A percentile compares a stretch with the other conserved stretches of the same genome.
Conservation (phyloP, 2,329 filamentous ascomycete species). For the Conoideocrella luteorostrata region DNA sequence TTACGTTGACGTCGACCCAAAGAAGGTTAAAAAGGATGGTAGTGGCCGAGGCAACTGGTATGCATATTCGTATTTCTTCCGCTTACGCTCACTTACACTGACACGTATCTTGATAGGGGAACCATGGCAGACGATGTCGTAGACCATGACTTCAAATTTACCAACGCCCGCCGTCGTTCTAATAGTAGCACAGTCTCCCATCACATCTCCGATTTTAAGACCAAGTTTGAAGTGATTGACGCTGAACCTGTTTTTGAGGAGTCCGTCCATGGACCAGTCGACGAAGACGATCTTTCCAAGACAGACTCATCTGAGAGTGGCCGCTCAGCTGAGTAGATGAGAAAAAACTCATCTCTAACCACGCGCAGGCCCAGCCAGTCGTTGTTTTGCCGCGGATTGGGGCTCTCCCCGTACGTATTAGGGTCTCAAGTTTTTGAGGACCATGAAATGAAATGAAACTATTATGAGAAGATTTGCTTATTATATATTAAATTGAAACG, state of each 20-base stretch:
- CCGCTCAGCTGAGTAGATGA: slow-evolving; percentile 41
- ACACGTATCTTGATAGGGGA: slow-evolving; percentile 58
- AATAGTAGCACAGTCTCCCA: slow-evolving; percentile 76
- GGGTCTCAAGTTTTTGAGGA: neutral
- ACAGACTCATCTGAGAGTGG: slow-evolving; percentile 53
- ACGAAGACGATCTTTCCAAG: slow-evolving; percentile 51
- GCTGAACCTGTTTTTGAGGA: slow-evolving; percentile 90
- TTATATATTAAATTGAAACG: neutral
- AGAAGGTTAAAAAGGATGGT: slow-evolving; percentile 95
- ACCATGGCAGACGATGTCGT: slow-evolving; percentile 74
- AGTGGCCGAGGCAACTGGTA: slow-evolving; percentile 93
- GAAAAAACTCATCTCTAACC: slow-evolving; percentile 26
- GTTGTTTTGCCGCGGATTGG: slow-evolving; percentile 6
- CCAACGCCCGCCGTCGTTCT: slow-evolving; percentile 82
- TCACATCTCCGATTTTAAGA: slow-evolving; percentile 75
- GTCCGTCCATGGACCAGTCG: slow-evolving; percentile 62
- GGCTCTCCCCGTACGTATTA: neutral
- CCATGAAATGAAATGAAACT: slow-evolving; percentile 17
- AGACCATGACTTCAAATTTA: slow-evolving; percentile 76
- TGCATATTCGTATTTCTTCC: slow-evolving; percentile 24
- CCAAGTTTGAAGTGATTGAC: slow-evolving; percentile 92
- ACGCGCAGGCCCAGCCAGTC: slow-evolving; percentile 15
- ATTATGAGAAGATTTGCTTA: slow-evolving; percentile 11
- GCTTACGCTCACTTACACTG: neutral
- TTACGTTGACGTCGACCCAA: slow-evolving; percentile 73